Evolutionary conservation across 306 rosid genomes (phyloP).

Genomic region (Prunus mongolica): DNA sequence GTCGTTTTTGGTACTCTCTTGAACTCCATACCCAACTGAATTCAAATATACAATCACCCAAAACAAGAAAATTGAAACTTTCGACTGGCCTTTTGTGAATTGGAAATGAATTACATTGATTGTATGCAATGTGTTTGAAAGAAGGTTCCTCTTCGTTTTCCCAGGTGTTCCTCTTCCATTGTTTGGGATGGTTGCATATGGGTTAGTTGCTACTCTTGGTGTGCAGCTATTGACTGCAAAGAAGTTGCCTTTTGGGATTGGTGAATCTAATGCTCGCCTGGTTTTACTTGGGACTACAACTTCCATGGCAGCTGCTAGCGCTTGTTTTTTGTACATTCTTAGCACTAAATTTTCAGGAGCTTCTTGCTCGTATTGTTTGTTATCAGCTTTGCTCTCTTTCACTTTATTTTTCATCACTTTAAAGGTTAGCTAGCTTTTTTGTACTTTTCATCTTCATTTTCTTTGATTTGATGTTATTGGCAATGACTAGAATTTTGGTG

Average conservation of each 20-base stretch:
- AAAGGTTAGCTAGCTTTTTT: constrained; percentile 33
- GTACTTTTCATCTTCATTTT: neutral
- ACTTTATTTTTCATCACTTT: constrained; percentile 52
- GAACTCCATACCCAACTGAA: neutral
- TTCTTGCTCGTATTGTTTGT: constrained; percentile 67
- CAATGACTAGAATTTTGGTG: neutral
- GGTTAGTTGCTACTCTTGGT: constrained; percentile 55
- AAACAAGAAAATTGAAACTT: neutral
- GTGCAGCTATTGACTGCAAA: constrained; percentile 43
- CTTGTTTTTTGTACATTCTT: constrained; percentile 72
- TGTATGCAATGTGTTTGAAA: neutral
- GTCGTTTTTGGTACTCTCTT: constrained; percentile 53
- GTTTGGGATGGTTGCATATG: constrained; percentile 73
- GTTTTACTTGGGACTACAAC: constrained; percentile 59
- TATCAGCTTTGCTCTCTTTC: constrained; percentile 75
- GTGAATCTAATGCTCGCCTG: constrained; percentile 44
- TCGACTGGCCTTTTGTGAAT: neutral
- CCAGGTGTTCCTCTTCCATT: constrained; percentile 85
- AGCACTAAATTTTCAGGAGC: constrained; percentile 53
- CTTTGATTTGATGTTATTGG: neutral
- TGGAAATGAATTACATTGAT: neutral
- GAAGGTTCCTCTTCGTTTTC: constrained; percentile 22
- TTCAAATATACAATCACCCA: neutral
- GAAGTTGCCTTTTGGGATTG: constrained; percentile 53
- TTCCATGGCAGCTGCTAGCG: constrained; percentile 91